A percentile compares a stretch with the other conserved stretches of the same genome.
These are phyloP conservation scores for Lactarius indigo DNA, from an alignment of 768 basidiomycete species.

Conservation along the genomic window DNA sequence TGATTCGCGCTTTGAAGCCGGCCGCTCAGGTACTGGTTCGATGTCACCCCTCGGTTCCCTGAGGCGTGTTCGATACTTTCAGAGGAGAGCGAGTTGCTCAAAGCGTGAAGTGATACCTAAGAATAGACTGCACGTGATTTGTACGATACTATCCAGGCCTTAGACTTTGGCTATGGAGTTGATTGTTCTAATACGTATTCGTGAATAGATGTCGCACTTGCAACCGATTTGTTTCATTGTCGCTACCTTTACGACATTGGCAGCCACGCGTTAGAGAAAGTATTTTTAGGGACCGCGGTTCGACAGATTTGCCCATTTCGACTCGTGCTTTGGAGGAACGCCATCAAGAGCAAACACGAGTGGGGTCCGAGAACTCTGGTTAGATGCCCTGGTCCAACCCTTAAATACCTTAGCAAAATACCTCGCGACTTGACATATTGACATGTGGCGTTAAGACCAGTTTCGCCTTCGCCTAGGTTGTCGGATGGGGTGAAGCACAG, in stretches of 20 bases:
- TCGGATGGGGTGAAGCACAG: neutral
- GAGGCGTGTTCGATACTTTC: constrained; percentile 5
- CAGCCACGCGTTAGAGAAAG: neutral
- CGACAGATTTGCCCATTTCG: neutral
- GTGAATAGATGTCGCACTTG: neutral
- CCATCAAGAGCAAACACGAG: neutral
- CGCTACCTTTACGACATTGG: neutral
- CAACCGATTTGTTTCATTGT: neutral
- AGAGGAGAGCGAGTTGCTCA: constrained; percentile 9
- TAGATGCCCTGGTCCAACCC: neutral
- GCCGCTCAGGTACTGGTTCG: constrained; percentile 3
- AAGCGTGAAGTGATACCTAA: neutral
- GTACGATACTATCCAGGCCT: neutral
- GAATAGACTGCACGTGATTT: no score
- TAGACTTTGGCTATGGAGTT: neutral
- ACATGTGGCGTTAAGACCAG: neutral
- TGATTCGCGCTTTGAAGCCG: neutral
- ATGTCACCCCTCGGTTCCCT: constrained; percentile 7
- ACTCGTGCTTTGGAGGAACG: neutral
- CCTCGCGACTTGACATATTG: neutral
- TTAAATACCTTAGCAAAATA: neutral
- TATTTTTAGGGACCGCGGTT: neutral
- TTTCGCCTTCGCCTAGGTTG: neutral
- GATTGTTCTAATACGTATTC: neutral
- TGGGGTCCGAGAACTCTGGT: neutral